These are phyloP conservation scores for Cladosporium velox DNA, from an alignment of 2,329 filamentous ascomycete genomes.

Conservation along the genomic window DNA sequence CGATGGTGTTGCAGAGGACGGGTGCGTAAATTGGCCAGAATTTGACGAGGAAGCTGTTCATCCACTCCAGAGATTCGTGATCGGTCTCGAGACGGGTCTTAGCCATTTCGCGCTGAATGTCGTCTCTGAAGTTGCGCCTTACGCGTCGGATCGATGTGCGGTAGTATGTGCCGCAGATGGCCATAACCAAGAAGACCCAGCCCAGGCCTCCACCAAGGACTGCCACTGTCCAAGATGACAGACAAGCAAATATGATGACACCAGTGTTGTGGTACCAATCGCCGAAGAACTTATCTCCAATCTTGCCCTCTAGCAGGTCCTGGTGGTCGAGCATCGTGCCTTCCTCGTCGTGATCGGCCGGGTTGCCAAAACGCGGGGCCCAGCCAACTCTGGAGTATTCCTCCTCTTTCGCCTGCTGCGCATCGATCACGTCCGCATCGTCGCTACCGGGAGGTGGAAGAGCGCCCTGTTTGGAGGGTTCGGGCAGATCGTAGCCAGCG, in stretches of 20 bases:
- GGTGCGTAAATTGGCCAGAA: slow-evolving; percentile 99
- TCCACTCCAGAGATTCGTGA: slow-evolving; percentile 93
- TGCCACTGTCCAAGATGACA: slow-evolving; percentile 87
- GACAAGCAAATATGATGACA: slow-evolving; percentile 90
- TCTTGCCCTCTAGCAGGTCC: slow-evolving; percentile 78
- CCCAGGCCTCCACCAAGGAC: slow-evolving; percentile 86
- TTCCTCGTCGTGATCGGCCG: slow-evolving; percentile 55
- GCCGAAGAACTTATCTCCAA: slow-evolving; percentile 89
- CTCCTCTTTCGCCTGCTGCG: slow-evolving; percentile 19
- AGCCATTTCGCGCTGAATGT: slow-evolving; percentile 84
- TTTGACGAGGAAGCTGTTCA: slow-evolving; percentile 97
- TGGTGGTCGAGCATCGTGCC: slow-evolving; percentile 78
- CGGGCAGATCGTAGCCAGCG: slow-evolving; percentile 74
- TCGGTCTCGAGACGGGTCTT: slow-evolving; percentile 88
- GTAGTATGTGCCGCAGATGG: slow-evolving; percentile 90
- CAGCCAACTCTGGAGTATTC: slow-evolving; percentile 69
- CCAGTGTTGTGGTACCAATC: slow-evolving; percentile 98
- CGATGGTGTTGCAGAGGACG: slow-evolving; percentile 85
- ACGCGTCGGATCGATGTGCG: slow-evolving; percentile 91
- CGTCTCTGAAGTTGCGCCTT: slow-evolving; percentile 92
- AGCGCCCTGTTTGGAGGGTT: slow-evolving; percentile 70
- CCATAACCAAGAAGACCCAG: slow-evolving; percentile 94
- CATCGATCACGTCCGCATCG: slow-evolving; percentile 36
- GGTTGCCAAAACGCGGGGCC: slow-evolving; percentile 81
- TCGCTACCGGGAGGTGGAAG: slow-evolving; percentile 57